phyloP scores from a whole-genome alignment of 345 rosid species.

The Lepidium didymum region DNA sequence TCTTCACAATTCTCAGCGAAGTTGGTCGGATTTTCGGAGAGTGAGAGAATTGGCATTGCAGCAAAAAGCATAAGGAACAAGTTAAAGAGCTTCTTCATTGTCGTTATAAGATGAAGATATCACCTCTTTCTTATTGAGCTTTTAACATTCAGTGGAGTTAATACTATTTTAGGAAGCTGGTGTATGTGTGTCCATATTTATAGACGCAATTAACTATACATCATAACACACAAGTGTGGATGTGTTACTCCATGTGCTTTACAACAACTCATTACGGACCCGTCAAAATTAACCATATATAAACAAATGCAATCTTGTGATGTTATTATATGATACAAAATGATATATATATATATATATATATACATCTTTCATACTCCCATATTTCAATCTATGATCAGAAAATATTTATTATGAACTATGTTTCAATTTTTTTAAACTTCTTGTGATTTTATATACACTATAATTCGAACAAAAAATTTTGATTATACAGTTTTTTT shows the following conservation, averaged over 20 bases:
- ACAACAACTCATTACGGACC: slow-evolving; percentile 17
- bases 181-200: slow-evolving; percentile 24
- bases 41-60: slow-evolving; percentile 8
- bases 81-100: slow-evolving; percentile 13
- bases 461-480: background rate
- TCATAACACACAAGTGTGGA: background rate
- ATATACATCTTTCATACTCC: background rate
- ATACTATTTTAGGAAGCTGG: slow-evolving; percentile 13
- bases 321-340: background rate
- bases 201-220: slow-evolving; percentile 9
- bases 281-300: background rate
- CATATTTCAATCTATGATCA: background rate
- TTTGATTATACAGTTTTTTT: background rate
- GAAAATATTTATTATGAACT: background rate
- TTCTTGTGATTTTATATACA: background rate
- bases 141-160: slow-evolving; percentile 15
- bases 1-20: slow-evolving; percentile 43
- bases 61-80: slow-evolving; percentile 10
- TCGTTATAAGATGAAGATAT: slow-evolving; percentile 2
- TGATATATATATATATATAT: no score
- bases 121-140: background rate
- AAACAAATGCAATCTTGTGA: background rate
- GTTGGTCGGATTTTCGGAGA: slow-evolving; percentile 22
- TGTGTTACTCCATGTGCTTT: slow-evolving; percentile 25
- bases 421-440: no score